phyloP scores from a whole-genome alignment of 306 rosid species.

The Vachellia collinsii region DNA sequence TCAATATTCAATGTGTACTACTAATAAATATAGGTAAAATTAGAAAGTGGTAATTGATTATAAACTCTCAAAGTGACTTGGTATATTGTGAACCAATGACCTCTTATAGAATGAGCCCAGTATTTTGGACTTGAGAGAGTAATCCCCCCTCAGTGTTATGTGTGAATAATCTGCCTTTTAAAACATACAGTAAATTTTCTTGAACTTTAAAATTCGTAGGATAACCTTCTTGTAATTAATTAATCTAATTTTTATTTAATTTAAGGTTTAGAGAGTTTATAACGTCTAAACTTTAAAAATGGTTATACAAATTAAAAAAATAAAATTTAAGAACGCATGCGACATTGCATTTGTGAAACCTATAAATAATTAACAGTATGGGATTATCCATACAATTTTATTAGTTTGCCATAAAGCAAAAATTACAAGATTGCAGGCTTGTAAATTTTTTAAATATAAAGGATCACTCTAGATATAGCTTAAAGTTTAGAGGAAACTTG shows the following conservation, averaged over 20 bases:
- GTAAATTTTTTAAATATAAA: not conserved
- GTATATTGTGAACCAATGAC: no score
- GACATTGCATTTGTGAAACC: not conserved
- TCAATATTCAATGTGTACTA: no score
- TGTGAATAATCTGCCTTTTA: not conserved
- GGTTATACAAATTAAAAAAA: not conserved
- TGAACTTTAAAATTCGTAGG: not conserved
- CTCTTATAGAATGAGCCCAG: no score
- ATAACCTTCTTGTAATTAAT: not conserved
- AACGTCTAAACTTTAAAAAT: not conserved
- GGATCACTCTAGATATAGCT: not conserved
- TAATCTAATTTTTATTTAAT: not conserved
- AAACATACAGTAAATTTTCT: no score
- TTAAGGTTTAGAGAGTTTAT: not conserved
- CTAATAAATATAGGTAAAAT: no score
- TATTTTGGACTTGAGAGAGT: no score
- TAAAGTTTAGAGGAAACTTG: not conserved
- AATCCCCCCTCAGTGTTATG: not conserved
- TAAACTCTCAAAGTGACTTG: no score
- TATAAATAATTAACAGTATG: not conserved
- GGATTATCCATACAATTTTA: not conserved
- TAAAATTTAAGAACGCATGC: not conserved
- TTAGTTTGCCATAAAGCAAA: not conserved
- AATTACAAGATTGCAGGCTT: not conserved
- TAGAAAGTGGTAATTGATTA: no score